Percentiles rank a stretch among this genome's conserved stretches.
Evolutionary conservation across 139 green algal species (phyloP).

Genomic region (Auxenochlorella pyrenoidosa): DNA sequence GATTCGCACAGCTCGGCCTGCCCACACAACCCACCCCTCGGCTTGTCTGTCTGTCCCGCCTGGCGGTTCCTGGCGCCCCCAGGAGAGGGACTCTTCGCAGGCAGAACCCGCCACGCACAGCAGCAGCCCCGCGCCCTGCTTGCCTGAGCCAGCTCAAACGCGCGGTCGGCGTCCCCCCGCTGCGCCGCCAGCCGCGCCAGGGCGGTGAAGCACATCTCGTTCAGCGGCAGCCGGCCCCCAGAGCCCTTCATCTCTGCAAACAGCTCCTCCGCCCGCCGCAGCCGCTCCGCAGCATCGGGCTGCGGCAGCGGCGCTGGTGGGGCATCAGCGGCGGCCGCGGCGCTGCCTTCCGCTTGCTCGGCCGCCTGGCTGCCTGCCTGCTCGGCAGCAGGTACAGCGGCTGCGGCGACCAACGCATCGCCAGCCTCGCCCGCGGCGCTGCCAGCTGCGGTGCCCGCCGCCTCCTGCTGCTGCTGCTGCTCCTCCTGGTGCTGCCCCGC

Average conservation of each 20-base stretch:
- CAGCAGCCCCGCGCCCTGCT: not conserved
- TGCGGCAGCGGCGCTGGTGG: not conserved
- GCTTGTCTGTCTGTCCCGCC: too few relatives aligned
- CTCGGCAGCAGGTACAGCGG: not conserved
- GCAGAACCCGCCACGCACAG: not conserved
- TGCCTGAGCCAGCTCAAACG: constrained; percentile 42
- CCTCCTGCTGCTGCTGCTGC: not conserved
- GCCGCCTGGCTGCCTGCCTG: not conserved
- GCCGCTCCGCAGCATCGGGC: not conserved
- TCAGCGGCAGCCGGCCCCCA: not conserved
- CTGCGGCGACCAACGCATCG: not conserved
- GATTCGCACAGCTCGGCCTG: too few relatives aligned
- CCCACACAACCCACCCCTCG: too few relatives aligned
- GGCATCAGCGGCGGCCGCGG: not conserved
- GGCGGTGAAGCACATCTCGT: constrained; percentile 47
- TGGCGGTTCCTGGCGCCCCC: too few relatives aligned
- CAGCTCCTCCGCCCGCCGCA: constrained; percentile 6
- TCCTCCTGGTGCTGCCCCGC: not conserved
- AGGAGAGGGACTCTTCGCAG: too few relatives aligned
- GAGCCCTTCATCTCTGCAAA: constrained; percentile 39
- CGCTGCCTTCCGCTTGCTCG: not conserved
- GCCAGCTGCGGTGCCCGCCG: not conserved
- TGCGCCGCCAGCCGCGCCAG: constrained; percentile 50
- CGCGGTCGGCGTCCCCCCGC: constrained; percentile 46
- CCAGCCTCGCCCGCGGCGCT: not conserved